Evolutionary conservation across 192 early-diverging fungal genomes (phyloP).

Genomic region (Linnemannia schmuckeri): DNA sequence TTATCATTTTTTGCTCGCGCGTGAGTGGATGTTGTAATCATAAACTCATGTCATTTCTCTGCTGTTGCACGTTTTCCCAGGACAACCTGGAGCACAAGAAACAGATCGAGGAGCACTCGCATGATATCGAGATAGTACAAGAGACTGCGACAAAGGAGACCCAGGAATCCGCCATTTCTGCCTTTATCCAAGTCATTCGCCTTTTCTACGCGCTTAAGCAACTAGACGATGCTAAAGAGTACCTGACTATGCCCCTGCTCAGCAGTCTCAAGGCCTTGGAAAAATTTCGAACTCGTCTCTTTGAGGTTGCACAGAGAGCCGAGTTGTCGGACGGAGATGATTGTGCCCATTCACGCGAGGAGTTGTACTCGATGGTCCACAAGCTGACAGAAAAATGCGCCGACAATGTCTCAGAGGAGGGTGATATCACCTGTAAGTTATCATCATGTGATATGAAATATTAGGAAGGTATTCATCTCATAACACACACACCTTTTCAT

Average conservation of each 20-base stretch:
- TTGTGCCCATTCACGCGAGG: background rate
- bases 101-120: background rate
- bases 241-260: background rate
- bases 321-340: background rate
- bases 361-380: background rate
- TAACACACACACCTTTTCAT: background rate
- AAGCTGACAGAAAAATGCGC: background rate
- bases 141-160: background rate
- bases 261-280: background rate
- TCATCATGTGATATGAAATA: background rate
- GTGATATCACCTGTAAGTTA: constrained; percentile 6
- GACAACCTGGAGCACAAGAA: background rate
- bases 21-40: background rate
- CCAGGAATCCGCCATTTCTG: background rate
- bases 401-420: background rate
- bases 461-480: background rate
- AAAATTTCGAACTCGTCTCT: background rate
- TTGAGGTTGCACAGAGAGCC: background rate
- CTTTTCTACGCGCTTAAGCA: constrained; percentile 18
- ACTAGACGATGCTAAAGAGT: background rate
- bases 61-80: background rate
- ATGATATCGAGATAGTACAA: background rate
- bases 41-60: background rate
- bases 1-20: background rate
- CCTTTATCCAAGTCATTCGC: background rate